Evolutionary conservation across 768 basidiomycete genomes (phyloP).

Genomic region (Dacryopinax spathularia): DNA sequence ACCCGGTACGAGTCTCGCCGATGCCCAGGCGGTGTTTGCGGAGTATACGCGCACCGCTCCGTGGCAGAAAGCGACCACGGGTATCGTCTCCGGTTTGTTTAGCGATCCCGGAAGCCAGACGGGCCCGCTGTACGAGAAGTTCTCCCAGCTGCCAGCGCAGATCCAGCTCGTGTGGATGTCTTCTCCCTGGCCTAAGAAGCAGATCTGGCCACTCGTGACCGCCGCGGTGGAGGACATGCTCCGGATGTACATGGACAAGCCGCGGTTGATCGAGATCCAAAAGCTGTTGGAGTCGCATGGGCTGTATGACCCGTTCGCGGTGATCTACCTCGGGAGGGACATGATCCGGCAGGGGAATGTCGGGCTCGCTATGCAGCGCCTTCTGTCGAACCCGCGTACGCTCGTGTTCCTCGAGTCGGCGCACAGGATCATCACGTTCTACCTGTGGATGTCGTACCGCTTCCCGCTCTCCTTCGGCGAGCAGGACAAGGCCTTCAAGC

Average conservation of each 20-base stretch:
- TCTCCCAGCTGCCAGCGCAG: neutral
- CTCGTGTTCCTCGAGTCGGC: constrained; percentile 44
- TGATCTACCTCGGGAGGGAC: neutral
- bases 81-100: neutral
- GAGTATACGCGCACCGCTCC: neutral
- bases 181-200: neutral
- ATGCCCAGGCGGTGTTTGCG: constrained; percentile 28
- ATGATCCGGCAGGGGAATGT: neutral
- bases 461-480: constrained; percentile 52
- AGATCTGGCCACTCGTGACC: neutral
- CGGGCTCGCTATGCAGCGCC: neutral
- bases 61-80: neutral
- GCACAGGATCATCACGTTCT: constrained; percentile 62
- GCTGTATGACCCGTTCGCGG: neutral
- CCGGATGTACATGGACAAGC: neutral
- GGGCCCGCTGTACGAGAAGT: neutral
- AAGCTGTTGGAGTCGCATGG: constrained; percentile 7
- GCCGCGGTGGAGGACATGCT: neutral
- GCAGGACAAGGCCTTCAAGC: constrained; percentile 31
- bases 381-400: constrained; percentile 3
- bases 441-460: constrained; percentile 74
- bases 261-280: constrained; percentile 10
- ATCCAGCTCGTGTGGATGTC: neutral
- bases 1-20: constrained; percentile 18
- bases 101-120: too few species aligned